Base-by-base conservation (phyloP, 2,329 filamentous ascomycete species). In the Cladophialophora bantiana region DNA sequence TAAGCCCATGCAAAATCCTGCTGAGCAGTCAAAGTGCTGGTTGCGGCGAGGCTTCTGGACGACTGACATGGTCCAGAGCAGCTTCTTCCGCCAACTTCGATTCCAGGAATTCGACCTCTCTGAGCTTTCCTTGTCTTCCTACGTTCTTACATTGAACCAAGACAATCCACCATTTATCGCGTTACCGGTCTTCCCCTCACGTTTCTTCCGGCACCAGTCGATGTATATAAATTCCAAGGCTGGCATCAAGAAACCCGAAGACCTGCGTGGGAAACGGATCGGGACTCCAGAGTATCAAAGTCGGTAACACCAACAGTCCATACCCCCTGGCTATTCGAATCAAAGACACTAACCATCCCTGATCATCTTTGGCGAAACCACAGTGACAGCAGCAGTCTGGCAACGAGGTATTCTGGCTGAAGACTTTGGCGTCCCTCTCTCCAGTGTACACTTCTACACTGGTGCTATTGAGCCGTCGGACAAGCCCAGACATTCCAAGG, bases 101-200 rank as follows among this genome's bases (percentile, higher is more conserved):
- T 67, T 65, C 36, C 42, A 70, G 12, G 72, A 74, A 67, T 75
- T 75, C 45, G 72, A 75, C 56, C 42, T 69, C 4, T 74, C 71
- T 2, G 72, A 75, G 56, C 67, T 75, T 7, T 74, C 71, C 3
- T 34, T 66, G 4, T 74, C 72, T 3, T 70, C 68, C 15, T 75
- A 75, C 48, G 62, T 75, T 38, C 58, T 66, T 2, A 64, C 62
- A 12, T 59, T 65, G 42, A 65, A 53, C 7, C 48, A 52, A 42
- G 70, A 68, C n/a, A 62, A 66, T 10, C 65, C 64, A 7, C 59
- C 69, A 12, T 71, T 75, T 55, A 68, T 73, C 26, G 74, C 69
- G 0, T 56, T 74, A 31, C 74, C 73, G 7, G 72, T 73, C 7
- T 75, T 74, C 61, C 73, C 73, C 1, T 71, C 69, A 0, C 59